These are phyloP conservation scores for Paraglomus occultum DNA, from an alignment of 192 early-diverging fungal species.

Conservation along the genomic window DNA sequence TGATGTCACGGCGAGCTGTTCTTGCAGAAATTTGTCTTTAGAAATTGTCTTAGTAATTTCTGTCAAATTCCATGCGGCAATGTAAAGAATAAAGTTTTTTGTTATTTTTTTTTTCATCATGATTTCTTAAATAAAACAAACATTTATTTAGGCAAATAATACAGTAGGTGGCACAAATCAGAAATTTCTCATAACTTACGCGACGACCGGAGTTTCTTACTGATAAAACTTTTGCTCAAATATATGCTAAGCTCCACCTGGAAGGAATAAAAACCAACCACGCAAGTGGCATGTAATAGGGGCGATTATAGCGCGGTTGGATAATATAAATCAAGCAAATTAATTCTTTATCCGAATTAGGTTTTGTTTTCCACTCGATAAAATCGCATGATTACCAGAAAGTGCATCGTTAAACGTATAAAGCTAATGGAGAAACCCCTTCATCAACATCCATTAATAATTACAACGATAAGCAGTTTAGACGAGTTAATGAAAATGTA, in stretches of 20 bases:
- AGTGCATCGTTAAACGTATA: too few species aligned
- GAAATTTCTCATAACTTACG: not conserved
- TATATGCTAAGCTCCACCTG: not conserved
- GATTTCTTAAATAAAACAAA: too few species aligned
- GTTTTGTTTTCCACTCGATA: not conserved
- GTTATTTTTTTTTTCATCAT: too few species aligned
- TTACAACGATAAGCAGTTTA: not conserved
- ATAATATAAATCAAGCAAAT: not conserved
- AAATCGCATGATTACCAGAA: not conserved
- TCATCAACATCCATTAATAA: slow-evolving; percentile 7
- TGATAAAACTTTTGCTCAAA: slow-evolving; percentile 7
- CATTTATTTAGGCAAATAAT: too few species aligned
- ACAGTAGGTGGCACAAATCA: too few species aligned
- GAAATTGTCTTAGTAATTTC: too few species aligned
- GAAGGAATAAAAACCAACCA: not conserved
- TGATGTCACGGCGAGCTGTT: too few species aligned
- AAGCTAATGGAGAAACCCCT: slow-evolving; percentile 7
- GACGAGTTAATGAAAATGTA: slow-evolving; percentile 11
- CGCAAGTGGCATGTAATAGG: not conserved
- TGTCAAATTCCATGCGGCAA: too few species aligned
- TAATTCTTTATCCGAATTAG: not conserved
- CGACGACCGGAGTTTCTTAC: not conserved
- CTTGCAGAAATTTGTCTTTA: too few species aligned
- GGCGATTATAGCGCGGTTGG: not conserved
- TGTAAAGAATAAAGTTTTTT: too few species aligned